These are phyloP conservation scores for Rubia balearica DNA, from an alignment of 305 asterid genomes.

Conservation along the genomic window DNA sequence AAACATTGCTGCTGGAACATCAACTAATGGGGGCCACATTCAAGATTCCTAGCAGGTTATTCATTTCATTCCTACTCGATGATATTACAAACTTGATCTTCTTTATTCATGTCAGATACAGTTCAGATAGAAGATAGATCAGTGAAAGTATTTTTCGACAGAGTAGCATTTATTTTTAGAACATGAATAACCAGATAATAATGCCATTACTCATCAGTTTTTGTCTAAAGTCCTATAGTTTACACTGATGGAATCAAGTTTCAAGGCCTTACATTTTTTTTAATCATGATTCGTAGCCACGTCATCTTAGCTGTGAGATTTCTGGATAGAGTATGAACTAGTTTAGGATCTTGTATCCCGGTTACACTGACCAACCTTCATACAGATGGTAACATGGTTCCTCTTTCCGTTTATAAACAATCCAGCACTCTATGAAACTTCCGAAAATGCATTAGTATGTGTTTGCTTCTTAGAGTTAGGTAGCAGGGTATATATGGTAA, in stretches of 20 bases:
- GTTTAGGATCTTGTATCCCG: not conserved
- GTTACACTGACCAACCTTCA: not conserved
- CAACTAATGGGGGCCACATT: conserved; percentile 94
- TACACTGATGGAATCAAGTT: not conserved
- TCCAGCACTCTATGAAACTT: not conserved
- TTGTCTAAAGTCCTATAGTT: not conserved
- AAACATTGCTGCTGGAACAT: conserved; percentile 76
- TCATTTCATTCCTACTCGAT: not conserved
- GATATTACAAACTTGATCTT: not conserved
- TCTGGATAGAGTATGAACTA: not conserved
- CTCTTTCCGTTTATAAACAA: too few species aligned
- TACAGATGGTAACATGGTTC: not conserved
- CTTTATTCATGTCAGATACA: not conserved
- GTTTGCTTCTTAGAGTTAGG: not conserved
- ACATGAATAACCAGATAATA: not conserved
- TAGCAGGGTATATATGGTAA: too few species aligned
- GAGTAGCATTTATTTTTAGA: not conserved
- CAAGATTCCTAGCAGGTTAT: conserved; percentile 93
- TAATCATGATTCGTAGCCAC: not conserved
- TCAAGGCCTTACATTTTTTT: not conserved
- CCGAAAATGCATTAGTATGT: not conserved
- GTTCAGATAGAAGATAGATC: not conserved
- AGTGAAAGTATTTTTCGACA: not conserved
- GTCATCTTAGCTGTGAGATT: not conserved
- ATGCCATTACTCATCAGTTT: not conserved